Percentiles rank a stretch among this genome's conserved stretches.
Conservation (phyloP, 345 rosid genomes). For the Linum tenue region DNA sequence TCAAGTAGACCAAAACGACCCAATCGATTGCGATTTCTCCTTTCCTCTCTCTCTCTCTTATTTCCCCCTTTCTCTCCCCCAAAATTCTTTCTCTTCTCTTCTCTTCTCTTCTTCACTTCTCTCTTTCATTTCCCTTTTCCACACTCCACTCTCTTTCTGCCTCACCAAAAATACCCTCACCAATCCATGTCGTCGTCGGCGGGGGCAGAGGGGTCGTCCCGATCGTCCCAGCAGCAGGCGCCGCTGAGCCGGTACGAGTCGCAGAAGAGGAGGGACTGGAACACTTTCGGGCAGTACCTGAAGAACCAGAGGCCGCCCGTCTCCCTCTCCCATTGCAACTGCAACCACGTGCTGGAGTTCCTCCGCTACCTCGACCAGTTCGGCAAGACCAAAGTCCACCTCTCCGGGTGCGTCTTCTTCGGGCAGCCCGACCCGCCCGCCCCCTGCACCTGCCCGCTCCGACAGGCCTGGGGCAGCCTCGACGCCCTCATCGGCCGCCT, state of each 20-base stretch:
- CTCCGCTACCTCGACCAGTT: not conserved
- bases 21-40: not conserved
- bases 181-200: not conserved
- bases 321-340: not conserved
- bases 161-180: not conserved
- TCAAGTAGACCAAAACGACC: not conserved
- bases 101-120: no score
- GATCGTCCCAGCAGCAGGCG: not conserved
- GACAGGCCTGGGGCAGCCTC: not conserved
- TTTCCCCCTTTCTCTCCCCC: not conserved
- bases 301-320: constrained; percentile 1
- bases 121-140: not conserved
- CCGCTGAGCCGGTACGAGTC: not conserved
- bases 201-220: not conserved
- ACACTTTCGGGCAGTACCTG: not conserved
- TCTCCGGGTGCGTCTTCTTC: not conserved
- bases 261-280: not conserved
- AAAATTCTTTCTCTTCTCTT: not conserved
- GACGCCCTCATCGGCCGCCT: not conserved
- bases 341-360: not conserved
- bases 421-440: not conserved
- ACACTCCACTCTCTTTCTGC: not conserved
- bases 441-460: not conserved
- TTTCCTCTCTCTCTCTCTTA: no score
- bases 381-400: not conserved